These are phyloP conservation scores for Aotearoamyces nothofagi DNA, from an alignment of 2,329 filamentous ascomycete species.

Conservation along the genomic window DNA sequence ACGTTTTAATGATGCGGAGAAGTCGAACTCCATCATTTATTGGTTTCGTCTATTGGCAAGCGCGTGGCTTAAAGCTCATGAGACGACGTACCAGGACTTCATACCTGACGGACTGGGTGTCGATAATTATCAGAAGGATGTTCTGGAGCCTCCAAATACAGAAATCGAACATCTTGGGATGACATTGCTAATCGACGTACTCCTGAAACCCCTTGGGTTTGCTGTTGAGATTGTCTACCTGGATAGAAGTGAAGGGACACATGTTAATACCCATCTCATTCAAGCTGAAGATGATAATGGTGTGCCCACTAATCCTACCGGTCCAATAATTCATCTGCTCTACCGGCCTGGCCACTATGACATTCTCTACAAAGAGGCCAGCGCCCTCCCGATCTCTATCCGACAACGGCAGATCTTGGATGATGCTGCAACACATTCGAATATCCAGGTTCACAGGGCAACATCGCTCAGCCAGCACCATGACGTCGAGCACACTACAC, in stretches of 20 bases:
- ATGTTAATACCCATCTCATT: slow-evolving; percentile 45
- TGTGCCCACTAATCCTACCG: slow-evolving; percentile 15
- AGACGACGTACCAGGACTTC: slow-evolving; percentile 56
- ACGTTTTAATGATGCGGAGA: slow-evolving; percentile 60
- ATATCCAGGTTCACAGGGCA: slow-evolving; percentile 38
- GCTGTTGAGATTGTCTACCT: slow-evolving; percentile 82
- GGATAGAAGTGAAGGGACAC: slow-evolving; percentile 64
- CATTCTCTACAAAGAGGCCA: slow-evolving; percentile 58
- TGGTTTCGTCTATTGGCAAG: slow-evolving; percentile 71
- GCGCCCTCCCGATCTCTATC: slow-evolving; percentile 8
- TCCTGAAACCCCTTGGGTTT: slow-evolving; percentile 66
- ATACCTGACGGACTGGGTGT: slow-evolving; percentile 43
- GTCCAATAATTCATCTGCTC: slow-evolving; percentile 38
- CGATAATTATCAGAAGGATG: slow-evolving; percentile 51
- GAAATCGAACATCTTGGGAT: slow-evolving; percentile 91
- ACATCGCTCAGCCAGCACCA: slow-evolving; percentile 30
- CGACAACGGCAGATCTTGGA: slow-evolving; percentile 7
- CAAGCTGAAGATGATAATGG: slow-evolving; percentile 25
- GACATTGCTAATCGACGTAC: slow-evolving; percentile 57
- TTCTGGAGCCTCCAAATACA: slow-evolving; percentile 58
- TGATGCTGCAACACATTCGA: slow-evolving; percentile 15
- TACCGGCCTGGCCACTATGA: slow-evolving; percentile 83
- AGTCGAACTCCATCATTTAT: slow-evolving; percentile 67
- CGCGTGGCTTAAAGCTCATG: slow-evolving; percentile 67
- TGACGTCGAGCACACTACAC: slow-evolving; percentile 25